Base-by-base conservation (phyloP, 306 rosid species). In the Calophaca sinica region DNA sequence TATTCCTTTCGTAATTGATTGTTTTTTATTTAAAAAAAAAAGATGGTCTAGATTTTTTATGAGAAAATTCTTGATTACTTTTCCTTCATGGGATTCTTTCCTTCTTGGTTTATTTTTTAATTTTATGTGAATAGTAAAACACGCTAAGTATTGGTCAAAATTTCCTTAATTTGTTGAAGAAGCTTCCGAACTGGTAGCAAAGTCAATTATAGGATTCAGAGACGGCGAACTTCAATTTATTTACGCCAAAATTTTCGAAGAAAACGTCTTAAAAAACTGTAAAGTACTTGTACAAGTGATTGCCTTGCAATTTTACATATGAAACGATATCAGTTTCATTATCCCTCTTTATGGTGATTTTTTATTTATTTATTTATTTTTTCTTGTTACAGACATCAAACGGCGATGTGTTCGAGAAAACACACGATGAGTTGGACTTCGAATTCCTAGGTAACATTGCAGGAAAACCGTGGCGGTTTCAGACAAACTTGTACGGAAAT, bases 391-490 rank as follows among this genome's bases (percentile, higher is more conserved):
- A 94, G 99, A 90, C 96, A 54, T 92, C 99, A 12, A 94, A 94
- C 82, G 97, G 89, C 3, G 98, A 90, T 46, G 90, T 90, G 45
- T 94, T 90, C 29, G 89, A 90, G 87, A 94, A 94, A 81, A 70
- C 63, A 7, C 99, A 94, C 75, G 99, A 94, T 31, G 99, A 94
- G 72, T 75, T 94, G 79, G 99, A 94, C 85, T 92, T 94, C 28
- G 99, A 94, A 80, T 94, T 94, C 73, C 66, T 94, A 53, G 99
- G 99, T 1, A 94, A 92, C 80, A 33, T 87, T 0, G 88, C 79
- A 14, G 93, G 98, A 28, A 89, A 94, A 76, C 96, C 99, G 11
- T 94, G 99, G 99, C 73, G 93, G 80, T 94, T 94, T 64, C 99
- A 94, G 83, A 94, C 99, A 9, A 94, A 94, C 52, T 57, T 92